Base-by-base conservation (phyloP, 2,329 filamentous ascomycete species). In the Sarocladium brachiariae region DNA sequence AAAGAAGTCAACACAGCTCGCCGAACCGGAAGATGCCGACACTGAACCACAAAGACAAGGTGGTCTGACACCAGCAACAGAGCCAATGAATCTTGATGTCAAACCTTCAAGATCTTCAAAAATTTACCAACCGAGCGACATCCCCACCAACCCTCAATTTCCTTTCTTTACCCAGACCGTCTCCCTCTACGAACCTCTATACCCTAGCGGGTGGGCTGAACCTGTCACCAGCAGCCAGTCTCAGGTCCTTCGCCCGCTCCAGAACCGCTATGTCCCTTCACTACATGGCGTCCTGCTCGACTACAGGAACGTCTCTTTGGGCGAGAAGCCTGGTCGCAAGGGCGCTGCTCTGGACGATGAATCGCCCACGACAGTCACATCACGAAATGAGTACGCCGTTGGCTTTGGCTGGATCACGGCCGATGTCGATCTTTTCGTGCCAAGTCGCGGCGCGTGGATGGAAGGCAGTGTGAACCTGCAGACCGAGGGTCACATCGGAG, bases 381-480 rank as follows among this genome's bases (percentile, higher is more conserved):
- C 78, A 4, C 70, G 87, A 35, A 83, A 88, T 68, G 93, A 97
- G 68, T 95, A 91, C 63, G 89, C 87, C 7, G 88, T 89, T 21
- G 85, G 84, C 19, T 96, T 87, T 62, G 81, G 88, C 45, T 97
- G 92, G 84, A 79, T 95, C 19, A 96, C 89, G 0, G 89, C 86
- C 1, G 89, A 95, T 19, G 86, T 96, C 55, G 75, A 95, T 39
- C 71, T 97, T 16, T 95, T 96, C 64, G 79, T 86, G 27, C 92
- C 93, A 0, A 74, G 77, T 50, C 79, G 80, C 41, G 87, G 88
- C 31, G 81, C 83, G 8, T 82, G 78, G 67, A 78, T 97, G 62
- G 84, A 91, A 57, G 93, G 89, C 10, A 84, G 78, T 57, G 79
- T 96, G 51, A 93, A 92, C 60, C 74, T 96, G 25, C 89, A 95